Base-by-base conservation (phyloP, 2,329 filamentous ascomycete species). In the Beauveria scarabaeidicola region DNA sequence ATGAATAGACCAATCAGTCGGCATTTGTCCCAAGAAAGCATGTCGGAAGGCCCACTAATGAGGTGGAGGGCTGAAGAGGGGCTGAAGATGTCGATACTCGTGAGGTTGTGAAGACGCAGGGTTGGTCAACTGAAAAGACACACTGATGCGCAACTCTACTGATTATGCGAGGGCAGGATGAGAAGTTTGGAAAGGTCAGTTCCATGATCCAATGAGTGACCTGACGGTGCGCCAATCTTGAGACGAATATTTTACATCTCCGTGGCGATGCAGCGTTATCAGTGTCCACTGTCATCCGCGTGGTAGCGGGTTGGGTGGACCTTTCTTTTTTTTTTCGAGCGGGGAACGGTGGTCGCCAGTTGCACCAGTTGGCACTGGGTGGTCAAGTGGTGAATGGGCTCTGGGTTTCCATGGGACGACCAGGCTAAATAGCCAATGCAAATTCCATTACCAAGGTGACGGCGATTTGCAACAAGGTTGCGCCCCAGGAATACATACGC, bases 321-420 rank as follows among this genome's bases (percentile, higher is more conserved):
- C 46, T 10, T 40, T 32, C n/a, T 11, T 13, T 8, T 10, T 40
- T 32, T 25, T 11, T 13, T 8, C 23, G 21, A 25, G 46, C 55
- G 55, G 55, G 47, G 55, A 51, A 38, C 55, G 55, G 29, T 47
- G 55, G 47, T 52, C 32, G 55, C 55, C 55, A 51, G 11, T 25
- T 23, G 23, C 19, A 7, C 7, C n/a, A n/a, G 50, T 9, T 53
- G 23, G 10, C 13, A 36, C 4, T 36, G 32, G 32, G 13, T 15
- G 32, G 32, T 36, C 32, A 15, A 36, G 32, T 36, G 32, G 11
- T 36, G 11, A 36, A 36, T 6, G 32, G 32, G 11, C 32, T 36
- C 11, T 36, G 32, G 13, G 3, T 21, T 40, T 10, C 11, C 19
- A 19, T 15, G 32, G 13, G 32, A 36, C 32, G 32, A 15, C 32